phyloP scores from a whole-genome alignment of 106 monocot species.

The Narthecium ossifragum region DNA sequence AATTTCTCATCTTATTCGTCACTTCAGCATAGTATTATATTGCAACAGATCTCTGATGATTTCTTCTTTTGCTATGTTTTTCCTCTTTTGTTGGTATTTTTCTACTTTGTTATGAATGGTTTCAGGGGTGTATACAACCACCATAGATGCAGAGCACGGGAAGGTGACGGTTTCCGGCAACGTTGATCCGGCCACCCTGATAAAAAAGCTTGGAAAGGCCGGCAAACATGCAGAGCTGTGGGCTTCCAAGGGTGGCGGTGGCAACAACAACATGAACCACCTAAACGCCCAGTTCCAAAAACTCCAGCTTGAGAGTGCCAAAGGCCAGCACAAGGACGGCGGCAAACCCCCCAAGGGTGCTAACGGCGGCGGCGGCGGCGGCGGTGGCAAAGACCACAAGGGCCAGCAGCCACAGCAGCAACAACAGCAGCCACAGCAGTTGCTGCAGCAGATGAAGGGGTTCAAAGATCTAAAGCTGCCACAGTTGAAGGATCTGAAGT shows the following conservation, averaged over 20 bases:
- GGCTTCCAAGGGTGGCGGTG: conserved; percentile 15
- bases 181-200: conserved; percentile 31
- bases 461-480: conserved; percentile 30
- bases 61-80: neutral
- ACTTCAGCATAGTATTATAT: neutral
- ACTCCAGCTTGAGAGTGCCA: conserved; percentile 21
- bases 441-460: conserved; percentile 15
- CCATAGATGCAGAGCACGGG: conserved; percentile 36
- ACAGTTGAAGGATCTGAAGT: conserved; percentile 16
- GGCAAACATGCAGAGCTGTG: conserved; percentile 46
- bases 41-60: neutral
- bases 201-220: conserved; percentile 39
- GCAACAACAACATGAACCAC: conserved; percentile 7
- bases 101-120: neutral
- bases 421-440: conserved; percentile 10
- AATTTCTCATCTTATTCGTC: neutral
- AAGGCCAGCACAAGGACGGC: conserved; percentile 14
- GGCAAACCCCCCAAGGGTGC: conserved; percentile 14
- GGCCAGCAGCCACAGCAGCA: conserved; percentile 2
- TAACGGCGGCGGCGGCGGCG: neutral
- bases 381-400: conserved; percentile 1
- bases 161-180: conserved; percentile 41
- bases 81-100: neutral
- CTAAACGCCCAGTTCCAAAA: conserved; percentile 33
- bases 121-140: conserved; percentile 34